Conservation (phyloP, 345 rosid genomes). For the Turnera subulata region DNA sequence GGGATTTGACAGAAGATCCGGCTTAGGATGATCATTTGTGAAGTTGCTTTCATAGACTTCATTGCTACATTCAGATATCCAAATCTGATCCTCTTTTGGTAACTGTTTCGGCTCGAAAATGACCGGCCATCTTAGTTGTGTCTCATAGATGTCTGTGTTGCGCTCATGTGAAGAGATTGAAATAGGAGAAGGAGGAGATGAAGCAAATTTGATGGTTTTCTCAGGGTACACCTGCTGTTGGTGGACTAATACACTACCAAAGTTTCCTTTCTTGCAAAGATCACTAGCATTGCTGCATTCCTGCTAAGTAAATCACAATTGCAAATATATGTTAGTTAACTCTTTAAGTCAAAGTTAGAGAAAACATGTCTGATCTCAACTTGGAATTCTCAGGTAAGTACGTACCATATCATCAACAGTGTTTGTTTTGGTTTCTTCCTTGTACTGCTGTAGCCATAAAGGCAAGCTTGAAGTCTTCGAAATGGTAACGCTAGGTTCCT, state of each 20-base stretch:
- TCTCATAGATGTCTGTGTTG: slow-evolving; percentile 16
- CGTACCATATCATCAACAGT: slow-evolving; percentile 32
- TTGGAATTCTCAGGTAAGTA: background rate
- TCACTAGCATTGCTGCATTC: slow-evolving; percentile 28
- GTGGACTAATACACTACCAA: slow-evolving; percentile 22
- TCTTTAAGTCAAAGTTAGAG: too few relatives aligned
- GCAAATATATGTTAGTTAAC: background rate
- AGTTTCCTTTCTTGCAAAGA: slow-evolving; percentile 43
- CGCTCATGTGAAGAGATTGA: slow-evolving; percentile 34
- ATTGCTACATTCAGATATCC: slow-evolving; percentile 31
- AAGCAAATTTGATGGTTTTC: slow-evolving; percentile 35
- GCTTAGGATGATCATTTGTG: slow-evolving; percentile 26
- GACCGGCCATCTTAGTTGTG: slow-evolving; percentile 42
- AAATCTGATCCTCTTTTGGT: slow-evolving; percentile 39
- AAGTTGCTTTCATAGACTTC: slow-evolving; percentile 28
- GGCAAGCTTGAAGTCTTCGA: slow-evolving; percentile 53
- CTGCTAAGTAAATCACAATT: slow-evolving; percentile 5
- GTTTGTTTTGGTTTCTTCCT: slow-evolving; percentile 41
- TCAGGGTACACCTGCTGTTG: slow-evolving; percentile 18
- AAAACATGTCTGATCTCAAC: background rate
- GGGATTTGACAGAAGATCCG: slow-evolving; percentile 58
- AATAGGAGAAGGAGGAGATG: slow-evolving; percentile 43
- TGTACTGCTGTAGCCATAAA: slow-evolving; percentile 74
- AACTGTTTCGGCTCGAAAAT: slow-evolving; percentile 30
- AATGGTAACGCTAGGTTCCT: slow-evolving; percentile 11